Conservation (phyloP, 352 stramenopile species). For the Halophytophthora polymorphica region DNA sequence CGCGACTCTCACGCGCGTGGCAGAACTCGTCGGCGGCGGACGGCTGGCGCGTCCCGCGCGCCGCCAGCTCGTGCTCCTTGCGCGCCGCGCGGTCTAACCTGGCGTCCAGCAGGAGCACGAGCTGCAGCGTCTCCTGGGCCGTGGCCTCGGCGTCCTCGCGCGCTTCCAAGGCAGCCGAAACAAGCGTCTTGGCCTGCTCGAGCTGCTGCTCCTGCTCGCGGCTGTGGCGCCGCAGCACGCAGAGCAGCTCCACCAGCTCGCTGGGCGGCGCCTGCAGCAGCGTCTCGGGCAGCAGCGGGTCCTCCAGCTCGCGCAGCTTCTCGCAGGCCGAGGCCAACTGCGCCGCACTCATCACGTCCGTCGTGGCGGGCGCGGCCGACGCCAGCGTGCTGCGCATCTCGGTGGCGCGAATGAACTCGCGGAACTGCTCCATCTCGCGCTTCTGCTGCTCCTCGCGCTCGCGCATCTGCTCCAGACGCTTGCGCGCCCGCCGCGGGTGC, state of each 20-base stretch:
- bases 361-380: conserved; percentile 9
- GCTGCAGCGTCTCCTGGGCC: conserved; percentile 66
- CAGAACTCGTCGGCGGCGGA: conserved; percentile 22
- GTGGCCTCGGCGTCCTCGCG: conserved; percentile 71
- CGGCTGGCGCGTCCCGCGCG: conserved; percentile 11
- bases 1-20: conserved; percentile 11
- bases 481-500: conserved; percentile 63
- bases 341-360: conserved; percentile 11
- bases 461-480: conserved; percentile 57
- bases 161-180: conserved; percentile 74
- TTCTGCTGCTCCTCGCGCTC: conserved; percentile 76
- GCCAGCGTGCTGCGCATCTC: conserved; percentile 34
- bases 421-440: conserved; percentile 85
- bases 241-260: conserved; percentile 72
- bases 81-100: conserved; percentile 62
- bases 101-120: conserved; percentile 67
- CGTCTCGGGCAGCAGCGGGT: conserved; percentile 54
- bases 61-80: conserved; percentile 26
- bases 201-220: conserved; percentile 71
- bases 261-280: conserved; percentile 41
- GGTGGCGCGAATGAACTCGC: conserved; percentile 75
- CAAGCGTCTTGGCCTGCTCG: conserved; percentile 65
- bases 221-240: conserved; percentile 67
- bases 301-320: conserved; percentile 39
- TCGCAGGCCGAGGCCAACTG: conserved; percentile 25